phyloP scores from a whole-genome alignment of 768 basidiomycete species.

The Mycena haematopus region DNA sequence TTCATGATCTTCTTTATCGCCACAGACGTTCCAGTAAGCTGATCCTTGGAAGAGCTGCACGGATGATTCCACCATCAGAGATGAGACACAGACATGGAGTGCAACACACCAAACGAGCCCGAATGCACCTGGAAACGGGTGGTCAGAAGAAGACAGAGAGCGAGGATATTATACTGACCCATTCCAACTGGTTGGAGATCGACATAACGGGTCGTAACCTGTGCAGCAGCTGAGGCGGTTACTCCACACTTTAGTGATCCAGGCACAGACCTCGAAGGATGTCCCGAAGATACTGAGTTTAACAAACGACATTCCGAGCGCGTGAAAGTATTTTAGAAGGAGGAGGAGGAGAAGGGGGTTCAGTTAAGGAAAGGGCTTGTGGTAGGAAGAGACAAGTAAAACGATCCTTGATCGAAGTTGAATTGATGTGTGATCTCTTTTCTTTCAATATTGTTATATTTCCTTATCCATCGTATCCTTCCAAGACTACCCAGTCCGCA shows the following conservation, averaged over 20 bases:
- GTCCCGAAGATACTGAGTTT: constrained; percentile 99
- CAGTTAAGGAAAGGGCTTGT: background rate
- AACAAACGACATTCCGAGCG: constrained; percentile 81
- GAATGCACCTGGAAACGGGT: constrained; percentile 74
- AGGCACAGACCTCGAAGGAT: constrained; percentile 81
- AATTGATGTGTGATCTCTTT: background rate
- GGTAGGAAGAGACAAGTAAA: constrained; percentile 6
- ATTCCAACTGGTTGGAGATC: constrained; percentile 99
- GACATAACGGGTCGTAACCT: constrained; percentile 99
- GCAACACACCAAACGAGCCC: constrained; percentile 90
- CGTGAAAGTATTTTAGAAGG: constrained; percentile 16
- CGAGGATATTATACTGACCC: constrained; percentile 61
- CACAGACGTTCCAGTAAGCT: constrained; percentile 90
- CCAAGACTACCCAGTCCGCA: background rate
- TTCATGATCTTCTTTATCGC: constrained; percentile 99
- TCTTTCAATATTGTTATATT: too few relatives aligned
- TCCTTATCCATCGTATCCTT: too few relatives aligned
- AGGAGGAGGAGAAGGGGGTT: constrained; percentile 3
- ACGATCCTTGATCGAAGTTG: background rate
- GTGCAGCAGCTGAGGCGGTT: constrained; percentile 29
- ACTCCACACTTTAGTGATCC: constrained; percentile 18
- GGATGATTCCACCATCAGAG: constrained; percentile 5
- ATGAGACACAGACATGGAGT: constrained; percentile 3
- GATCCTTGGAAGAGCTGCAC: constrained; percentile 89
- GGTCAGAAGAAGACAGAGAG: constrained; percentile 21